Conservation (phyloP, 2,329 filamentous ascomycete species). For the Calonectria montana region DNA sequence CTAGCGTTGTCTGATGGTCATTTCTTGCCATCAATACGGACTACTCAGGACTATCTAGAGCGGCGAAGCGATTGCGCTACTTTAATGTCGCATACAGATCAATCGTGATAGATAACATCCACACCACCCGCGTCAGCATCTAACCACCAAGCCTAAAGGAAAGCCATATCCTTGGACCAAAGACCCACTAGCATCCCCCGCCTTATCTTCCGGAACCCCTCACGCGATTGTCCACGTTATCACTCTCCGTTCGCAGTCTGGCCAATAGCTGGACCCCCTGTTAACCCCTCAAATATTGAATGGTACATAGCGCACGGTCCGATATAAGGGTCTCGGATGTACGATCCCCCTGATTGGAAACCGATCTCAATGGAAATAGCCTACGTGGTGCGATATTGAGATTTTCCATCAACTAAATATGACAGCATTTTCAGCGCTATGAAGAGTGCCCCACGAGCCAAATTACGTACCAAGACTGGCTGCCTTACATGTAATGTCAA, state of each 20-base stretch:
- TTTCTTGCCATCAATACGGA: background rate
- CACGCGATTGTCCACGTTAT: slow-evolving; percentile 3
- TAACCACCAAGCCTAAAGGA: too few relatives aligned
- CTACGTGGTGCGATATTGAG: background rate
- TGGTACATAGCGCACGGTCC: background rate
- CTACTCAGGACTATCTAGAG: background rate
- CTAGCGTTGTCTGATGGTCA: background rate
- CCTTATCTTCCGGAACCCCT: slow-evolving; percentile 9
- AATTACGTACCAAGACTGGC: slow-evolving; percentile 32
- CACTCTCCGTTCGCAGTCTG: background rate
- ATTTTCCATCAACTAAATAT: background rate
- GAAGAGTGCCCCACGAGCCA: background rate
- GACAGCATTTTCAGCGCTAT: background rate
- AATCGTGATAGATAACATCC: background rate
- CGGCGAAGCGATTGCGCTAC: too few relatives aligned
- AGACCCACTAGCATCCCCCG: background rate
- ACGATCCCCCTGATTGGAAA: background rate
- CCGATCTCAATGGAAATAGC: background rate
- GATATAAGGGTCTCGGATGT: background rate
- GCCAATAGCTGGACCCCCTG: background rate
- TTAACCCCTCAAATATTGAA: background rate
- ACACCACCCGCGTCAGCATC: background rate
- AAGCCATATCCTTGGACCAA: background rate
- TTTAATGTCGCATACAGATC: background rate
- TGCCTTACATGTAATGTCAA: slow-evolving; percentile 29